Evolutionary conservation across 306 rosid genomes (phyloP), one percentile per base, ranked within the genome.

Genomic region (Vachellia pachyceras): DNA sequence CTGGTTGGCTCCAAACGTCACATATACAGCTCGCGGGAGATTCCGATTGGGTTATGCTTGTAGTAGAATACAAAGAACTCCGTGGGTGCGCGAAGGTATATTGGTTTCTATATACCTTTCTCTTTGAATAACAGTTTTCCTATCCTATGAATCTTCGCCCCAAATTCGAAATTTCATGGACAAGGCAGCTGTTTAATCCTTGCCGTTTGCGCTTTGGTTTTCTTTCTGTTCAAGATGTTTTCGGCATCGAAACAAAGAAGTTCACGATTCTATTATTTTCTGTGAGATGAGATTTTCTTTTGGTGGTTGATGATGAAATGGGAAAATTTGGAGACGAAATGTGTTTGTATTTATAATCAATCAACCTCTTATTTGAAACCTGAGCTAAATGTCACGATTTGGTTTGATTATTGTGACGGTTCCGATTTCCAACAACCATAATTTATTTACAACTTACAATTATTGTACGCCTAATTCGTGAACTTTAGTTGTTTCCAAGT

Each of bases 141-240:
- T 73, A 37, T 76, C 23, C 67, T 79, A 74, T 69, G 85, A 85
- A 82, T 78, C 76, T 84, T 82, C 75, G 9, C 50, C 0, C 29
- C 70, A 69, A 77, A 47, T 86, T 83, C 66, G 58, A 84, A 66
- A 75, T 80, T 87, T 78, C 22, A 55, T 45, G 40, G 55, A 61
- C 77, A 60, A 79, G 88, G 64, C 54, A 83, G 50, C 84, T 80
- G 70, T 81, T 76, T 54, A 54, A 40, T 42, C 57, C 69, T 68
- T 74, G 37, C 73, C 20, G 55, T 84, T 84, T 86, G 80, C 69
- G 73, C 64, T 76, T 70, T 84, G 82, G 82, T 72, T 81, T 64
- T 55, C 78, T 70, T 66, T 72, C 46, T 25, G 50, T 64, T 47
- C 25, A 49, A 11, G 69, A 79, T 64, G 65, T 77, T 55, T 57